phyloP scores from a whole-genome alignment of 2,329 filamentous ascomycete species.

The Phoma sp. region DNA sequence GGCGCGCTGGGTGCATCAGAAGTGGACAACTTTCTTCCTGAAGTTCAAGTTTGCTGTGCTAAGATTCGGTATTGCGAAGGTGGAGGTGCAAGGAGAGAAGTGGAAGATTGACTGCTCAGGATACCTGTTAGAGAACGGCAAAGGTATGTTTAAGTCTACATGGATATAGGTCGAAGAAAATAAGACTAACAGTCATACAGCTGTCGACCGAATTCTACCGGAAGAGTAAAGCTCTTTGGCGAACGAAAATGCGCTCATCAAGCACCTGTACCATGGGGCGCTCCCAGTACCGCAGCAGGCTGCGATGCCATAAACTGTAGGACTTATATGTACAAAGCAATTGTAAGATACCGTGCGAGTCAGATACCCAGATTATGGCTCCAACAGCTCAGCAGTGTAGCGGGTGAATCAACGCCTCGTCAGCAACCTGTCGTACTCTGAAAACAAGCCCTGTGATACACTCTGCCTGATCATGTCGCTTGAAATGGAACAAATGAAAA shows the following conservation, averaged over 20 bases:
- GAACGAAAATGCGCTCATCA: not conserved
- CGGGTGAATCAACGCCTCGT: not conserved
- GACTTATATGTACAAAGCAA: not conserved
- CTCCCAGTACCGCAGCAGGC: constrained; percentile 7
- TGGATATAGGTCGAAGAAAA: not conserved
- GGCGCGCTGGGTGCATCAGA: constrained; percentile 44
- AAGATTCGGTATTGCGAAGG: constrained; percentile 41
- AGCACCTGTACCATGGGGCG: not conserved
- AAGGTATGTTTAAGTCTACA: constrained; percentile 33
- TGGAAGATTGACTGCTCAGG: constrained; percentile 49
- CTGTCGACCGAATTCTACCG: constrained; percentile 42
- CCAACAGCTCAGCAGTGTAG: not conserved
- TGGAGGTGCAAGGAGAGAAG: constrained; percentile 41
- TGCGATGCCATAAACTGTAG: constrained; percentile 4
- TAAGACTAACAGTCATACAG: constrained; percentile 26
- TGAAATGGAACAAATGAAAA: too few species aligned
- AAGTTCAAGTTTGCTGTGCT: constrained; percentile 46
- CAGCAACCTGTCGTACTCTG: too few species aligned
- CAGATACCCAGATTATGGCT: not conserved
- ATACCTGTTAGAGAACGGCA: constrained; percentile 42
- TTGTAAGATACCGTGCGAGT: constrained; percentile 6
- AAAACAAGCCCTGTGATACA: too few species aligned
- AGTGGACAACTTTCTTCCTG: constrained; percentile 47
- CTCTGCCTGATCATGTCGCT: too few species aligned
- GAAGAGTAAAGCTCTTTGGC: constrained; percentile 26